Evolutionary conservation across 306 rosid genomes (phyloP), one percentile per base, ranked within the genome.

Genomic region (Oemleria cerasiformis): DNA sequence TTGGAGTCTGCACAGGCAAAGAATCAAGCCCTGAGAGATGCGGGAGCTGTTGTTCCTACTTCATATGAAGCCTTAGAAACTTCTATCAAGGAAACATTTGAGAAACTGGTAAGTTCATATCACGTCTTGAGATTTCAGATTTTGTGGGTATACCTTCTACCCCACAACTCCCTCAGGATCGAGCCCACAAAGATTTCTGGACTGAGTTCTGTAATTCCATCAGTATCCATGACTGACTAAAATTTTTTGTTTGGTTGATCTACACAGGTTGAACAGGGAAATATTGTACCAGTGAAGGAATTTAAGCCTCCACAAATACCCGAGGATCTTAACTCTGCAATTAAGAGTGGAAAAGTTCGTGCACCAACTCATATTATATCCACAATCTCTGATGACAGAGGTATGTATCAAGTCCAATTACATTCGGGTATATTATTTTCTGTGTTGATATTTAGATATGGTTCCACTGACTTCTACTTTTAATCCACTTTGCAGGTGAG

Each of bases 351-450:
- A 74, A 95, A 95, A 90, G 99, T 95, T 69, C 95, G 97, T 30
- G 97, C 97, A 64, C 99, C 99, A 57, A 95, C 99, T 71, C 99
- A 95, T 69, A 86, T 95, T 73, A 88, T 95, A 74, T 95, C 99
- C 85, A 95, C 99, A 73, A 95, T 91, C 81, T 91, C 96, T 72
- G 99, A 95, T 80, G 99, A 95, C 65, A 95, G 99, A 90, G 99
- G 99, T 85, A 83, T 63, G 57, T 66, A 39, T 63, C 59, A 58
- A 72, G 74, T 53, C 63, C 16, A 12, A 40, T 63, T 25, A 69
- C 63, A 43, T 15, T 73, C 51, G 68, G 51, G 21, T 50, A 34
- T 71, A 51, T 49, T 55, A 55, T 58, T 59, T 30, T 34, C 39
- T 60, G 3, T 34, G 41, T 9, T 39, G 53, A 8, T 62, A 66